Evolutionary conservation across 2,329 filamentous ascomycete genomes (phyloP).

Genomic region (Leptographium radiaticola): DNA sequence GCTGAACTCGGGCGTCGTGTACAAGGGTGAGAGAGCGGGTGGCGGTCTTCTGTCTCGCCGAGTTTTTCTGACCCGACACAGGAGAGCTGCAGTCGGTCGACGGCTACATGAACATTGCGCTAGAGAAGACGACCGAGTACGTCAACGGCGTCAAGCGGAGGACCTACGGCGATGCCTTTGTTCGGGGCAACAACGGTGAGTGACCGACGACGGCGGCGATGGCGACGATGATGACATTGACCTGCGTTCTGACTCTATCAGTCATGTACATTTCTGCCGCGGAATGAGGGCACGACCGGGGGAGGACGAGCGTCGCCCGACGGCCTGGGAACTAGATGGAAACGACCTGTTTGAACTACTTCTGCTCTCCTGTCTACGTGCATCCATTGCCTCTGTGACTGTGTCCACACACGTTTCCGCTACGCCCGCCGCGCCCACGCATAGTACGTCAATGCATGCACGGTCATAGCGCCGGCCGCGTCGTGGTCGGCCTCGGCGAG

Average conservation of each 20-base stretch:
- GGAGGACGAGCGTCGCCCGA: too few species aligned
- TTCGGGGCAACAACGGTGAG: conserved; percentile 81
- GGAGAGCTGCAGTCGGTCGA: conserved; percentile 94
- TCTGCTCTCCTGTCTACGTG: too few species aligned
- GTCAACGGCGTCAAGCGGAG: conserved; percentile 73
- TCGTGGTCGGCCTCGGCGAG: conserved; percentile 46
- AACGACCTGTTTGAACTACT: too few species aligned
- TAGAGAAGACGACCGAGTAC: conserved; percentile 89
- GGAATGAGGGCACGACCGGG: neutral
- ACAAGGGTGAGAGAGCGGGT: conserved; percentile 59
- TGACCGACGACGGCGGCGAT: conserved; percentile 23
- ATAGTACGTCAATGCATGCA: conserved; percentile 52
- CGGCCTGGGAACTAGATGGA: neutral
- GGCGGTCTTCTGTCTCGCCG: too few species aligned
- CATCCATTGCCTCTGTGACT: too few species aligned
- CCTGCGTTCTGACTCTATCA: conserved; percentile 18
- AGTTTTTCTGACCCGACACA: conserved; percentile 22
- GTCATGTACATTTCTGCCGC: conserved; percentile 62
- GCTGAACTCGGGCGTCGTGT: conserved; percentile 95
- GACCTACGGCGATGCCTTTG: conserved; percentile 87
- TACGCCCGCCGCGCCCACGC: conserved; percentile 44
- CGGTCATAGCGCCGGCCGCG: conserved; percentile 45
- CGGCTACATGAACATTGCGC: conserved; percentile 98
- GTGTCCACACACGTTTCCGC: too few species aligned
- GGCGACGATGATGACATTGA: too few species aligned